Evolutionary conservation across 2,329 filamentous ascomycete species (phyloP).

Genomic region (Chaetomium strumarium): DNA sequence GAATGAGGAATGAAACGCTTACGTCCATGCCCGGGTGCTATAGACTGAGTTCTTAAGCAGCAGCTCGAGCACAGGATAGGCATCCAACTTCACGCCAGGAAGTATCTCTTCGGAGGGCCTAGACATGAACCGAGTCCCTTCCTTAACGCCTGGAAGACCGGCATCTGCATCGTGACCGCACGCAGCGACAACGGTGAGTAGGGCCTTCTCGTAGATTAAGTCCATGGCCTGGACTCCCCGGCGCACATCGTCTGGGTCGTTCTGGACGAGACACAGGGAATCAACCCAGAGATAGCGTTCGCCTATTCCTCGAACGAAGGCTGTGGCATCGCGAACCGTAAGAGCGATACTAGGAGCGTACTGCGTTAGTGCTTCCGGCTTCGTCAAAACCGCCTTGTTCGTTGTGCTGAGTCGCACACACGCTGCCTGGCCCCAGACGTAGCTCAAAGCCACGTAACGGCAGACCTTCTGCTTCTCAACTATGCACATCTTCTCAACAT

Average conservation of each 20-base stretch:
- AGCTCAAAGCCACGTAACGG: conserved; percentile 32
- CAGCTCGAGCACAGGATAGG: too few species aligned
- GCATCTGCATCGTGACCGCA: background rate
- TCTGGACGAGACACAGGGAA: conserved; percentile 20
- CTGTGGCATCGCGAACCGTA: conserved; percentile 17
- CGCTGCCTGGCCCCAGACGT: conserved; percentile 28
- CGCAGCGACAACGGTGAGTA: conserved; percentile 11
- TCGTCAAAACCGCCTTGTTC: too few species aligned
- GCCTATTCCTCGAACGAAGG: conserved; percentile 5
- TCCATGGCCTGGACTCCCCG: conserved; percentile 9
- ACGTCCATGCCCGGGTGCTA: too few species aligned
- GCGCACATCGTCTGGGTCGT: conserved; percentile 10
- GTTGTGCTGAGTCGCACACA: too few species aligned
- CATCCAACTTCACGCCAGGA: too few species aligned
- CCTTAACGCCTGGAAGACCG: conserved; percentile 6
- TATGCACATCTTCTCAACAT: too few species aligned
- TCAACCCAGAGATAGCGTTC: conserved; percentile 21
- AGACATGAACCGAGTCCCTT: too few species aligned
- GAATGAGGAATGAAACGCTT: too few species aligned
- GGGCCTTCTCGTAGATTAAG: conserved; percentile 8
- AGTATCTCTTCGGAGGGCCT: too few species aligned
- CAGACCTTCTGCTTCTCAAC: too few species aligned
- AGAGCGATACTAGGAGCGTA: background rate
- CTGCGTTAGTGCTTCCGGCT: background rate
- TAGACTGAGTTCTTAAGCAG: too few species aligned